Conservation (phyloP, 2,329 filamentous ascomycete species). For the Trichothecium roseum region DNA sequence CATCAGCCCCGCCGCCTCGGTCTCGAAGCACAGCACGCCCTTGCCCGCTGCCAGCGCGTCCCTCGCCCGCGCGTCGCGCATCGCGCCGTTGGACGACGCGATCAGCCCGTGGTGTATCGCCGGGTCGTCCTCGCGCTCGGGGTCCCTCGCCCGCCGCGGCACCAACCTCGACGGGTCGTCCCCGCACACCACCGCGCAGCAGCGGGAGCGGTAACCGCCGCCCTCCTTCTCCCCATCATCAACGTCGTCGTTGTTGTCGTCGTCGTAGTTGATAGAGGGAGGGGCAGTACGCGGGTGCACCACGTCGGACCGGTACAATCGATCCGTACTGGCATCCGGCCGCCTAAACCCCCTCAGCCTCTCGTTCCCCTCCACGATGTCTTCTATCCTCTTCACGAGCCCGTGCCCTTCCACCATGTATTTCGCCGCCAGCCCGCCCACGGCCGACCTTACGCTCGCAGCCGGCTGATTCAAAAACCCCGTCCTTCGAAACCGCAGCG, state of each 20-base stretch:
- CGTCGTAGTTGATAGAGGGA: neutral
- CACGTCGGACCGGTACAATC: neutral
- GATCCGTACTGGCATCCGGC: neutral
- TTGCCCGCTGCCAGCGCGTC: constrained; percentile 1
- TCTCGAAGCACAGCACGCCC: constrained; percentile 12
- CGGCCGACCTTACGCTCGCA: neutral
- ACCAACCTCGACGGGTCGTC: no score
- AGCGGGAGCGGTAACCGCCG: no score
- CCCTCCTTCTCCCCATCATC: no score
- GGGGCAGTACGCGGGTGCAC: neutral
- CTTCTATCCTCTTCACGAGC: neutral
- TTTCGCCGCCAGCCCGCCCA: neutral
- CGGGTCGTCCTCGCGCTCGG: neutral
- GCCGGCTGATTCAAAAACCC: neutral
- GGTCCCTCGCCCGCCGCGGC: no score
- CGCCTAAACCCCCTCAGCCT: constrained; percentile 1
- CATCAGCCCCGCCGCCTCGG: constrained; percentile 16
- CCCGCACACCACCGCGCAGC: no score
- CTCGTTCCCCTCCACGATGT: neutral
- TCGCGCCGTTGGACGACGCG: neutral
- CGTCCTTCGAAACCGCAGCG: constrained; percentile 2
- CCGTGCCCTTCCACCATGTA: constrained; percentile 12
- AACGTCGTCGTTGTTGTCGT: neutral
- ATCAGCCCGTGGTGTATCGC: constrained; percentile 3
- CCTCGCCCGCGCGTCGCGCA: constrained; percentile 7